Evolutionary conservation across 106 monocot genomes (phyloP), one percentile per base, ranked within the genome.

Genomic region (Acorus gramineus): DNA sequence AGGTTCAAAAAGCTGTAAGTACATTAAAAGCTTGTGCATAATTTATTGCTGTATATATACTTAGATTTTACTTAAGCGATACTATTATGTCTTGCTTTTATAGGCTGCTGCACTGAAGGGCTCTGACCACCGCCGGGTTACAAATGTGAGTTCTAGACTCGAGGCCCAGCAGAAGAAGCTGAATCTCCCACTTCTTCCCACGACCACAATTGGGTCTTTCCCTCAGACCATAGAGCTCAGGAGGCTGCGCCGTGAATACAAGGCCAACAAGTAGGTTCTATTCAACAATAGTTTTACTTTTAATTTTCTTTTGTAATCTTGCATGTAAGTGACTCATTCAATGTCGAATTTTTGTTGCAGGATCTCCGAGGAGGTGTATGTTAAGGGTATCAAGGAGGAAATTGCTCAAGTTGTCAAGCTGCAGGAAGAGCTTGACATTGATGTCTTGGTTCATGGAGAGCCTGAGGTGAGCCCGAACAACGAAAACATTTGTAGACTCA

Each of bases 361-460:
- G 76, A 80, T 87, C 60, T 72, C 80, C 2, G 80, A 80, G 65
- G 75, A 71, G 61, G 71, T 70, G 44, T 80, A 80, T 62, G 74
- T 75, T 28, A 71, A 14, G 49, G 65, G 70, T 55, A 80, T 80
- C 51, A 80, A 74, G 61, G 75, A 80, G 64, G 80, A 80, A 56
- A 80, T 80, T 48, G 62, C 48, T 61, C 71, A 80, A 65, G 80
- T 80, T 52, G 80, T 80, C 54, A 74, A 75, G 60, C 70, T 80
- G 56, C 80, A 80, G 74, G 80, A 80, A 56, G 80, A 80, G 44
- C 87, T 87, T 69, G 87, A 87, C 72, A 87, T 87, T 51, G 83
- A 87, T 75, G 87, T 87, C 51, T 72, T 87, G 14, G 87, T 83
- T 44, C 87, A 87, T 55, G 87, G 87, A 57, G 87, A 87, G 51